Evolutionary conservation across 345 rosid genomes (phyloP), one percentile per base, ranked within the genome.

Genomic region (Raphanus sativus): DNA sequence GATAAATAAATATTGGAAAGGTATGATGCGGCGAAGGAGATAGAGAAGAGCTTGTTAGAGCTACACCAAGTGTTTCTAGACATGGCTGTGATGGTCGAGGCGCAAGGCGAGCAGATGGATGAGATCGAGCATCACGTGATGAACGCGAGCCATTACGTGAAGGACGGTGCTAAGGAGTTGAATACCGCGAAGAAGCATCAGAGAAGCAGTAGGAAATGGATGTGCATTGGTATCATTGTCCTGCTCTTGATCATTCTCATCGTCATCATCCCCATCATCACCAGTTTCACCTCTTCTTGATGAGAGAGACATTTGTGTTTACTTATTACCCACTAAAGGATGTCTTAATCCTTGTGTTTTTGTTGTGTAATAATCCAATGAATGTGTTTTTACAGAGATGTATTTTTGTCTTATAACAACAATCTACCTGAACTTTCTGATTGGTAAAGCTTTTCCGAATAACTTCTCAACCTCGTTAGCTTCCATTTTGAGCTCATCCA

Each of bases 21-120:
- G 54, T 84, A 89, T 7, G 98, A 91, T 1, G 87, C 97, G 0
- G 99, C 97, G 0, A 92, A 89, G 76, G 98, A 89, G 92, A 89
- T 95, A 17, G 98, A 95, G 91, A 92, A 85, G 88, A 95, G 94
- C 71, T 64, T 95, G 67, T 71, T 91, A 81, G 98, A 93, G 88
- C 92, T 95, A 72, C 99, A 95, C 60, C 99, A 92, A 48, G 89
- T 92, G 83, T 95, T 95, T 75, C n/a, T 92, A 25, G 99, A 95
- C 70, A 96, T 91, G 99, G 93, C 97, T 0, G 96, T 96, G 48
- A 91, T 93, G 97, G 98, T 93, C 36, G 96, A 91, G 77, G 69
- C 93, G 0, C 99, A 96, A 73, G 99, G 97, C 1, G 98, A 93
- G 82, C 89, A 96, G 81, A 84, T 96, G 88, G 97, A 96, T 70